Base-by-base conservation (phyloP, 2,329 filamentous ascomycete genomes). In the Fusarium sp. region DNA sequence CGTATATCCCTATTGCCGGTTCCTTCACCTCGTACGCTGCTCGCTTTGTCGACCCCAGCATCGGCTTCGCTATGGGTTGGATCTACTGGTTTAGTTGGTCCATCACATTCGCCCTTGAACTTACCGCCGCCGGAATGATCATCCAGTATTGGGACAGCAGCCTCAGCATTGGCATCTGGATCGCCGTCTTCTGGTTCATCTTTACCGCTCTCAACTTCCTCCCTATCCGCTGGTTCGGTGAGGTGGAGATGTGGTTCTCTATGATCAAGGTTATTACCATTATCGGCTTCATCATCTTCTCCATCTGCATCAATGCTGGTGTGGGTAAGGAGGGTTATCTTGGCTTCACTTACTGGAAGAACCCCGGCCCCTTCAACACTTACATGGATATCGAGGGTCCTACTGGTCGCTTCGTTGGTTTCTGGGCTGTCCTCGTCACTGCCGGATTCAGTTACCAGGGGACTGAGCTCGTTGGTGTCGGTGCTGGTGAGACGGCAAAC, bases 11-110 rank as follows among this genome's bases (percentile, higher is more conserved):
- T 7, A 91, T 95, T 38, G 86, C 92, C 22, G 94, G 93, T 67
- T 92, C 92, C 45, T 95, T 95, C 80, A 93, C 93, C 33, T 88
- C 91, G 47, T 96, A 95, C 77, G 93, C 93, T 25, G 88, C 91
- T 42, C 92, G 94, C 20, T 94, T 96, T 77, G 88, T 95, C 73
- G 91, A 94, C 78, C 91, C 90, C 13, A 91, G 91, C 65, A 85
- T 95, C 57, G 93, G 92, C 9, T 95, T 95, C 77, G 88, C 93
- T 22, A 93, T 95, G 88, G 93, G 94, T 22, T 95, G 93, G 93
- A 91, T 94, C 69, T 95, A 95, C 83, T 95, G 92, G 91, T 95
- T 95, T 79, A 91, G 89, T 40, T 95, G 92, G 92, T 87, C 91
- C 20, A 90, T 92, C 66, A 94, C 93, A 0, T 93, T 90, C 75